Conservation (phyloP, 345 rosid genomes). For the Microthlaspi erraticum region DNA sequence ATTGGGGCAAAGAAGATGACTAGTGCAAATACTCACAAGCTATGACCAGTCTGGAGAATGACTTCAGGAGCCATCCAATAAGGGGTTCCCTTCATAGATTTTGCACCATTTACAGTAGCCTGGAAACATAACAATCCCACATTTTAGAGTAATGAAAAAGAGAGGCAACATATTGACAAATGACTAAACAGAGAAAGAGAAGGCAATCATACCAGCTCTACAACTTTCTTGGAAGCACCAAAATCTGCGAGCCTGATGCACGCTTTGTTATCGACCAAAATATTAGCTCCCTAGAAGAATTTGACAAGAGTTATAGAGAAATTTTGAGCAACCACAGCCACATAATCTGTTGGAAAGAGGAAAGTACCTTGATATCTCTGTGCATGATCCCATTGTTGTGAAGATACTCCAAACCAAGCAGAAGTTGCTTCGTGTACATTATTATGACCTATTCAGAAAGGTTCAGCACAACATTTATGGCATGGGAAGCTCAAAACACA, state of each 20-base stretch:
- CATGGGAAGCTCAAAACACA: slow-evolving; percentile 25
- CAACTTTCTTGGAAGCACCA: slow-evolving; percentile 94
- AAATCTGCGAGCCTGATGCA: slow-evolving; percentile 92
- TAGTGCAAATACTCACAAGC: slow-evolving; percentile 65
- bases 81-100: slow-evolving; percentile 93
- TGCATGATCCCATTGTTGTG: slow-evolving; percentile 87
- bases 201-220: slow-evolving; percentile 52
- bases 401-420: slow-evolving; percentile 77
- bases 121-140: slow-evolving; percentile 41
- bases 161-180: slow-evolving; percentile 17
- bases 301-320: slow-evolving; percentile 11
- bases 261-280: slow-evolving; percentile 89
- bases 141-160: slow-evolving; percentile 10
- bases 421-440: slow-evolving; percentile 71
- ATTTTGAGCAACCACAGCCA: slow-evolving; percentile 4
- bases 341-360: neutral
- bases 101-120: slow-evolving; percentile 89
- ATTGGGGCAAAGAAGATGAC: slow-evolving; percentile 3
- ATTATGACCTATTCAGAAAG: slow-evolving; percentile 60
- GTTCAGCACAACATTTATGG: slow-evolving; percentile 2
- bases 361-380: slow-evolving; percentile 79
- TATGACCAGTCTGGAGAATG: slow-evolving; percentile 91
- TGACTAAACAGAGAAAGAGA: slow-evolving; percentile 9
- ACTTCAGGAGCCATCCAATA: slow-evolving; percentile 99
- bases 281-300: slow-evolving; percentile 77